Conservation (phyloP, 2,329 filamentous ascomycete genomes). For the Sclerotinia subarctica region DNA sequence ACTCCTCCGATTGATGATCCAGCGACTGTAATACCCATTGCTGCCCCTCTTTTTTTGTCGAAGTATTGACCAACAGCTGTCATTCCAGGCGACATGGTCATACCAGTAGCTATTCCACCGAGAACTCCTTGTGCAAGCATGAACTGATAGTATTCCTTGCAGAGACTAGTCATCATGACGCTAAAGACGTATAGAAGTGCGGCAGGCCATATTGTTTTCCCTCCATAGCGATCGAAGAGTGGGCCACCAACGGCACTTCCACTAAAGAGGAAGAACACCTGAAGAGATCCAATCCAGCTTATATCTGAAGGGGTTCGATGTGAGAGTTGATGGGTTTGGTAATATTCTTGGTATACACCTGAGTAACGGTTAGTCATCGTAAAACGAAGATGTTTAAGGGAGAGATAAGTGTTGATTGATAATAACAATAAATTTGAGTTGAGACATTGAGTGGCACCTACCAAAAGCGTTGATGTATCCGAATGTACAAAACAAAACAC, state of each 20-base stretch:
- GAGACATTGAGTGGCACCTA: constrained; percentile 19
- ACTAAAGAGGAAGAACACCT: constrained; percentile 17
- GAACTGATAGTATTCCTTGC: constrained; percentile 40
- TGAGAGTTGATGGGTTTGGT: constrained; percentile 47
- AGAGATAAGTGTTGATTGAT: not conserved
- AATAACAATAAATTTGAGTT: not conserved
- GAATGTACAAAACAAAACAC: constrained; percentile 46
- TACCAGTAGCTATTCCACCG: constrained; percentile 33
- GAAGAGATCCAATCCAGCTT: constrained; percentile 14
- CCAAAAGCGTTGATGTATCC: constrained; percentile 45
- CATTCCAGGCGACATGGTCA: constrained; percentile 42
- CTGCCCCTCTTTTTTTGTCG: constrained; percentile 47
- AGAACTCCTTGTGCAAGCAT: constrained; percentile 39
- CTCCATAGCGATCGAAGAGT: constrained; percentile 42
- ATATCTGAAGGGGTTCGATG: constrained; percentile 36
- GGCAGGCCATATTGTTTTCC: constrained; percentile 44
- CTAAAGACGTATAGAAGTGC: constrained; percentile 28
- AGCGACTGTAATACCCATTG: constrained; percentile 45
- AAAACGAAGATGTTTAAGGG: not conserved
- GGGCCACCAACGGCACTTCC: constrained; percentile 15
- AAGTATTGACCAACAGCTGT: constrained; percentile 48
- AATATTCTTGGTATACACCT: constrained; percentile 55
- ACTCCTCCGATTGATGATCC: constrained; percentile 20
- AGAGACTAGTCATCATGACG: constrained; percentile 41
- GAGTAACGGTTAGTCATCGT: constrained; percentile 17